These are phyloP conservation scores for Dendrobium nobile DNA, from an alignment of 106 monocot genomes.

Conservation along the genomic window DNA sequence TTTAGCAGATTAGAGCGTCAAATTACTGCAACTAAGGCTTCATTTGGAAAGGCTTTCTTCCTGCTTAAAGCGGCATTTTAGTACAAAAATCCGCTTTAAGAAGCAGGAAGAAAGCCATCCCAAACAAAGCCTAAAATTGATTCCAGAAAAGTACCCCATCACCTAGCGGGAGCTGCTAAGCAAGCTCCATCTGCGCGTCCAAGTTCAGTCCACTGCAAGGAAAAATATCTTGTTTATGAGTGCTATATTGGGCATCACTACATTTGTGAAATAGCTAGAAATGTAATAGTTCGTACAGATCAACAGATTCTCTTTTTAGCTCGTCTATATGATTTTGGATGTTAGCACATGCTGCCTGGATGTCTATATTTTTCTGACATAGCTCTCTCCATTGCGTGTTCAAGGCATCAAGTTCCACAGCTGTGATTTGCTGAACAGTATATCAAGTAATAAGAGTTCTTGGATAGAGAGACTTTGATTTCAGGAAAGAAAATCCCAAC, in stretches of 20 bases:
- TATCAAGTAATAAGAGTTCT: neutral
- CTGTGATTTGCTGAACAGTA: slow-evolving; percentile 75
- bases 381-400: slow-evolving; percentile 77
- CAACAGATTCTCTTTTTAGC: slow-evolving; percentile 57
- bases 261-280: neutral
- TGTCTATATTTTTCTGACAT: slow-evolving; percentile 86
- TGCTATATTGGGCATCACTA: neutral
- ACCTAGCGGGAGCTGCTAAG: too few species aligned
- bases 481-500: neutral
- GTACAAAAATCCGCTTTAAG: too few species aligned
- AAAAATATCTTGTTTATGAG: neutral
- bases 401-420: slow-evolving; percentile 55
- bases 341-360: slow-evolving; percentile 64
- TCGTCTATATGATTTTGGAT: slow-evolving; percentile 56
- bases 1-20: too few species aligned
- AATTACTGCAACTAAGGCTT: too few species aligned
- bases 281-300: slow-evolving; percentile 23
- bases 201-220: slow-evolving; percentile 17
- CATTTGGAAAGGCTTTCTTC: too few species aligned
- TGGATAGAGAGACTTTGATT: neutral
- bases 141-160: too few species aligned
- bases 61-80: too few species aligned
- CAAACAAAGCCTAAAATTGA: too few species aligned
- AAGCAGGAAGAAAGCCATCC: too few species aligned
- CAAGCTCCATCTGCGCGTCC: slow-evolving; percentile 4